These are phyloP conservation scores for Agrocybe praecox DNA, from an alignment of 768 basidiomycete species.

Conservation along the genomic window DNA sequence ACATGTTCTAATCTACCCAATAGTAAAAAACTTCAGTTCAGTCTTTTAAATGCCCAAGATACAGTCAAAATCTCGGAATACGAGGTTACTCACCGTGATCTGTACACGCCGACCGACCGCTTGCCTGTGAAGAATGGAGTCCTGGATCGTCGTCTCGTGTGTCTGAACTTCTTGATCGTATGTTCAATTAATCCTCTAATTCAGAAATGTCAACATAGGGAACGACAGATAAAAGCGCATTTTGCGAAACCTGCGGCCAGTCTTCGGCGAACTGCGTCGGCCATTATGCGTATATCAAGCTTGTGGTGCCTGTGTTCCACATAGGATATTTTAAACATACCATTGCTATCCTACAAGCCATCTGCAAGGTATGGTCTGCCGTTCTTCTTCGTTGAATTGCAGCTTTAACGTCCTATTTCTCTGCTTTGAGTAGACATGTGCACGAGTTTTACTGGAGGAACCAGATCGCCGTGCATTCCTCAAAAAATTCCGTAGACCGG, in stretches of 20 bases:
- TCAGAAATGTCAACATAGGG: constrained; percentile 53
- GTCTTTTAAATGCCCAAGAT: constrained; percentile 90
- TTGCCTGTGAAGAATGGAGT: constrained; percentile 91
- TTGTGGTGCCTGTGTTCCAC: constrained; percentile 96
- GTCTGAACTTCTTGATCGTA: constrained; percentile 22
- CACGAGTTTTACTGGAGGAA: constrained; percentile 87
- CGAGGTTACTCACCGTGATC: constrained; percentile 90
- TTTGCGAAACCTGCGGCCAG: constrained; percentile 95
- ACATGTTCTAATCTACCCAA: not conserved
- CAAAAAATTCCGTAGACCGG: constrained; percentile 86
- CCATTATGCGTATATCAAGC: constrained; percentile 98
- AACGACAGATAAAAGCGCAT: constrained; percentile 89
- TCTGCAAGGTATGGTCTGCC: constrained; percentile 82
- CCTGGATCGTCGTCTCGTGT: constrained; percentile 86
- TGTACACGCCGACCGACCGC: constrained; percentile 85
- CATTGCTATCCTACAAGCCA: constrained; percentile 89
- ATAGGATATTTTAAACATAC: constrained; percentile 98
- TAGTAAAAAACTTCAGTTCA: constrained; percentile 97
- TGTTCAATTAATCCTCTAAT: not conserved
- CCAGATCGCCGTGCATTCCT: constrained; percentile 83
- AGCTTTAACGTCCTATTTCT: not conserved
- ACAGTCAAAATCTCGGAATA: constrained; percentile 96
- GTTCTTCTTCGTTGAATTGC: no score
- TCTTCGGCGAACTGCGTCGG: constrained; percentile 94
- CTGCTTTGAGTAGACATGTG: constrained; percentile 68